A percentile compares a stretch with the other conserved stretches of the same genome.
These are phyloP conservation scores for Coemansia sp. DNA, from an alignment of 192 early-diverging fungal species.

Conservation along the genomic window DNA sequence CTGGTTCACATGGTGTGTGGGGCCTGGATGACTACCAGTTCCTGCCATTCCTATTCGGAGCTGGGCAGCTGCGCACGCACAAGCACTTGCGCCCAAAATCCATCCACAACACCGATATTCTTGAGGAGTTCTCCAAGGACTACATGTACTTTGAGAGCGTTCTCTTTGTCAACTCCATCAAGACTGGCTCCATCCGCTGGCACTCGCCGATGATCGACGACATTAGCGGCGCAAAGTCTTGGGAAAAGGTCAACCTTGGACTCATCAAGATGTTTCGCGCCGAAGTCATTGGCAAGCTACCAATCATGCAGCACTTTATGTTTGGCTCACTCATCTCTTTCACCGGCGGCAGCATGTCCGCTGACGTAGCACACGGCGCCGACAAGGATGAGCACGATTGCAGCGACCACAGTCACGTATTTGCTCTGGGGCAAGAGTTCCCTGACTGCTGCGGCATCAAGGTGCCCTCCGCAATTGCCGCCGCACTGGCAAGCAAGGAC, in stretches of 20 bases:
- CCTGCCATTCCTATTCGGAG: constrained; percentile 91
- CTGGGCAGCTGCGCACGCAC: constrained; percentile 82
- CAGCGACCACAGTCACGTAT: constrained; percentile 43
- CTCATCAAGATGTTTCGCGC: constrained; percentile 94
- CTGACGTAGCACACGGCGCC: not conserved
- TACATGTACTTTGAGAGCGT: constrained; percentile 98
- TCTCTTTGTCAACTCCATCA: constrained; percentile 80
- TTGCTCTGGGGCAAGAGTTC: constrained; percentile 54
- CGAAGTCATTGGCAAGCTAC: constrained; percentile 88
- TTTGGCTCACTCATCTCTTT: constrained; percentile 86
- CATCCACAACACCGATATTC: constrained; percentile 84
- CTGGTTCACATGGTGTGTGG: constrained; percentile 99
- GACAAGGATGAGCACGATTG: constrained; percentile 25
- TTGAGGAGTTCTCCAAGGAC: constrained; percentile 83
- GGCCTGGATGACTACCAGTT: constrained; percentile 98
- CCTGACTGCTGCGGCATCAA: constrained; percentile 57
- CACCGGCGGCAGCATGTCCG: constrained; percentile 31
- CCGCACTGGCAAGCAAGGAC: constrained; percentile 21
- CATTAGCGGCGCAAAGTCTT: constrained; percentile 82
- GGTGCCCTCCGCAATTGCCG: constrained; percentile 54
- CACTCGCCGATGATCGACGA: constrained; percentile 95
- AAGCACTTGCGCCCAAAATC: constrained; percentile 91
- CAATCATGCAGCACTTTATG: constrained; percentile 94
- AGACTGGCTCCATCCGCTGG: constrained; percentile 72
- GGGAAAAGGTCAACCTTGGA: constrained; percentile 88